Evolutionary conservation across 768 basidiomycete genomes (phyloP), one percentile per base, ranked within the genome.

Genomic region (Naganishia kalamii): DNA sequence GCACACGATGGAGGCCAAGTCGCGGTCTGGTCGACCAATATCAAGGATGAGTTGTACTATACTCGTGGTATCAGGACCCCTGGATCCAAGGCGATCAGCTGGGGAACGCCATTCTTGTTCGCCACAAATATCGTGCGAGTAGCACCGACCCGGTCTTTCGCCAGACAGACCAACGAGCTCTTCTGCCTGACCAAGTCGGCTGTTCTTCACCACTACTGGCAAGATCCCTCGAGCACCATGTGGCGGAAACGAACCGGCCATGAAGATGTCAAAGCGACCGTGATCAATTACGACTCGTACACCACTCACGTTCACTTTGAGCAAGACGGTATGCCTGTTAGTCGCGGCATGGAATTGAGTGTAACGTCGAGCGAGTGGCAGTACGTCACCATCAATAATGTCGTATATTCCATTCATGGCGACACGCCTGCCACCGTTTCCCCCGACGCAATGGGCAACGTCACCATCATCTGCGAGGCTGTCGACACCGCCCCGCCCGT

Each of bases 331-430:
- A 47, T 47, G 6, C 46, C 46, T 10, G 46, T 47, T 8, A 47
- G 46, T n/a, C 8, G 21, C 8, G 46, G 46, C 46, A 47, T 47
- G 46, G 21, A 8, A 8, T n/a, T 47, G 17, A 47, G 46, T 23
- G 46, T 47, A 47, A 47, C 46, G 46, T 47, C 46, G 8, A 47
- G 46, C 46, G 46, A 47, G 46, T 47, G 46, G 46, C 46, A 47
- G 21, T 47, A 47, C 21, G 46, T 47, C 10, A 47, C 46, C 10
- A 47, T 47, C 46, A 47, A 47, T 47, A 47, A 47, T n/a, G 21
- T 47, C 46, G 46, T 47, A 8, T 47, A 47, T n/a, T 47, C 46
- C 10, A 47, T 47, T 47, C 46, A 47, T n/a, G 46, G 21, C 46
- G 21, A 47, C 10, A 47, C 46, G 21, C 46, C 46, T 47, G 46